Evolutionary conservation across 441 rosid species (phyloP).

Genomic region (Dalechampia spathulata): DNA sequence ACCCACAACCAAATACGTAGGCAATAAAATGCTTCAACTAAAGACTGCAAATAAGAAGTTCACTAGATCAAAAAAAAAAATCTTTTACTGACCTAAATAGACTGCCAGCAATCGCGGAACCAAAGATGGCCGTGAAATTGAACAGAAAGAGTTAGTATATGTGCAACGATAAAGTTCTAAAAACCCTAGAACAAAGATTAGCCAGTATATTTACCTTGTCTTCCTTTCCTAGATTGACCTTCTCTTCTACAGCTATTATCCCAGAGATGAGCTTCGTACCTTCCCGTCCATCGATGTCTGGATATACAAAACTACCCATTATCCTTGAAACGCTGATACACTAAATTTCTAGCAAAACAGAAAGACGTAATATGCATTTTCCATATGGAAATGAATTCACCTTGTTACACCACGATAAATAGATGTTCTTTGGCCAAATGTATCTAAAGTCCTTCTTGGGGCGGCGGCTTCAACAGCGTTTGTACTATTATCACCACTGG

Average conservation of each 20-base stretch:
- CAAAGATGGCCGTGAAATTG: slow-evolving; percentile 16
- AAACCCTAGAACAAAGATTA: neutral
- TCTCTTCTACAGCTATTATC: slow-evolving; percentile 98
- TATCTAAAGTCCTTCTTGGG: slow-evolving; percentile 72
- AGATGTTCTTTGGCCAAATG: slow-evolving; percentile 94
- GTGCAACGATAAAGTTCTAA: neutral
- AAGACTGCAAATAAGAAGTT: neutral
- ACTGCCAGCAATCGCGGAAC: slow-evolving; percentile 37
- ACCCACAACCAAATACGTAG: neutral
- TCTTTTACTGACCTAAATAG: slow-evolving; percentile 70
- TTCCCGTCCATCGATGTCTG: slow-evolving; percentile 98
- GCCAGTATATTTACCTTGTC: slow-evolving; percentile 60
- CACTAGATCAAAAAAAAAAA: neutral
- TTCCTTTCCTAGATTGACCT: slow-evolving; percentile 98
- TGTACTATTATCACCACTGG: slow-evolving; percentile 44
- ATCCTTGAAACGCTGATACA: too few species aligned
- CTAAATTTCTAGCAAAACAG: too few species aligned
- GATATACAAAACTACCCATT: slow-evolving; percentile 8
- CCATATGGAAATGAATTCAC: slow-evolving; percentile 16
- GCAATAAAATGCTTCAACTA: too few species aligned
- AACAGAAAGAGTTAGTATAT: slow-evolving; percentile 16
- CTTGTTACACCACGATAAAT: slow-evolving; percentile 97
- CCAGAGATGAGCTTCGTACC: slow-evolving; percentile 99
- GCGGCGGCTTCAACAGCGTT: slow-evolving; percentile 48
- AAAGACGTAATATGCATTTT: neutral